These are phyloP conservation scores for Aspergillus oerlinghausenensis DNA, from an alignment of 2,329 filamentous ascomycete genomes.

Conservation along the genomic window DNA sequence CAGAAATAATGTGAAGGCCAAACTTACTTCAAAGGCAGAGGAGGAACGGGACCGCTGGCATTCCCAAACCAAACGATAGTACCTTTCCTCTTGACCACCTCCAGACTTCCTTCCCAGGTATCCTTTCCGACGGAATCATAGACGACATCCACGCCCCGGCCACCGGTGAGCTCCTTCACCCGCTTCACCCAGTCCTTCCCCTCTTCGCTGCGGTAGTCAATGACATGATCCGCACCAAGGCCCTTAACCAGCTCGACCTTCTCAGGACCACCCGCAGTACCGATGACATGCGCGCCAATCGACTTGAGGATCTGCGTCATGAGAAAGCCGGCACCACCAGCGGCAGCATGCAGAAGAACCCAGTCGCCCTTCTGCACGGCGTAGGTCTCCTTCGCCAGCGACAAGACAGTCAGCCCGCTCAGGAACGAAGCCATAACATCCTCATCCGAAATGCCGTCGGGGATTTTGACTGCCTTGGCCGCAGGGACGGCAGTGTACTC, in stretches of 20 bases:
- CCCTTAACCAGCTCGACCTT: slow-evolving; percentile 67
- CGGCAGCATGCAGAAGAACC: slow-evolving; percentile 79
- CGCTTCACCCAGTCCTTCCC: slow-evolving; percentile 72
- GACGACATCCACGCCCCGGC: slow-evolving; percentile 68
- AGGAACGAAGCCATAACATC: slow-evolving; percentile 66
- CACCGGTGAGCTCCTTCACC: slow-evolving; percentile 78
- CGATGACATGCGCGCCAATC: slow-evolving; percentile 73
- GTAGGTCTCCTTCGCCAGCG: slow-evolving; percentile 66
- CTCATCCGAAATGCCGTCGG: slow-evolving; percentile 56
- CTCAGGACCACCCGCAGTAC: slow-evolving; percentile 67
- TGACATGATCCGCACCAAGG: slow-evolving; percentile 63
- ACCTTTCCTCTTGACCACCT: slow-evolving; percentile 72
- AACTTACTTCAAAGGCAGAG: slow-evolving; percentile 57
- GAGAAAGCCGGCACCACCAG: slow-evolving; percentile 73
- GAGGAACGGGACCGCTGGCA: slow-evolving; percentile 72
- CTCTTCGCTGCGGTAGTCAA: slow-evolving; percentile 81
- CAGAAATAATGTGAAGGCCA: slow-evolving; percentile 26
- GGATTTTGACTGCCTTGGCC: slow-evolving; percentile 57
- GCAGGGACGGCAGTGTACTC: slow-evolving; percentile 56
- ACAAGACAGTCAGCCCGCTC: slow-evolving; percentile 78
- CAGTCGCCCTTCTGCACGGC: slow-evolving; percentile 70
- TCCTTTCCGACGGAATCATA: slow-evolving; percentile 83
- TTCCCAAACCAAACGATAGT: slow-evolving; percentile 77
- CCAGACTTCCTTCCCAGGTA: slow-evolving; percentile 75
- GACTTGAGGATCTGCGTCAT: slow-evolving; percentile 69